phyloP scores from a whole-genome alignment of 495 filamentous ascomycete genomes.

The Pseudevernia furfuracea region DNA sequence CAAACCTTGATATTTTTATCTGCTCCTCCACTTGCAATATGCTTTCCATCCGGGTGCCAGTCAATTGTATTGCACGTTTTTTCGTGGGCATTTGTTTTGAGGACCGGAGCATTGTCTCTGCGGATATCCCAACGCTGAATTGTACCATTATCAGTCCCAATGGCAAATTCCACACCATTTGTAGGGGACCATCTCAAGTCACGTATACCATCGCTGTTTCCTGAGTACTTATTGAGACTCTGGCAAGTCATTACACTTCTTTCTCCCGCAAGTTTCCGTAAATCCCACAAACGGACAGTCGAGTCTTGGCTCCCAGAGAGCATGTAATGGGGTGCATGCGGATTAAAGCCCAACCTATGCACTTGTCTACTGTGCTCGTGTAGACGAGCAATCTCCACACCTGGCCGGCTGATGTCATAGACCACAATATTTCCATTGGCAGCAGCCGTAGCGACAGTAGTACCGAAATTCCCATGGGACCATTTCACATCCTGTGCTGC shows the following conservation, averaged over 20 bases:
- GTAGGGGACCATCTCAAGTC: slow-evolving; percentile 85
- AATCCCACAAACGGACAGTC: slow-evolving; percentile 74
- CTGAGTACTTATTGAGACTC: slow-evolving; percentile 50
- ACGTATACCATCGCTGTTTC: slow-evolving; percentile 71
- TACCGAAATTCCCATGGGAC: slow-evolving; percentile 58
- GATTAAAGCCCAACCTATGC: slow-evolving; percentile 85
- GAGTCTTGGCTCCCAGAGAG: slow-evolving; percentile 91
- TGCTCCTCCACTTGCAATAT: slow-evolving; percentile 73
- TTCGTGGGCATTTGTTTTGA: slow-evolving; percentile 80
- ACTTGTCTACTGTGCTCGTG: slow-evolving; percentile 89
- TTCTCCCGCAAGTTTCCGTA: slow-evolving; percentile 47
- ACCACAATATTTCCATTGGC: slow-evolving; percentile 79
- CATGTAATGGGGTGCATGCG: slow-evolving; percentile 64
- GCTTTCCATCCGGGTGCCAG: slow-evolving; percentile 93
- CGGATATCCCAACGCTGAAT: slow-evolving; percentile 67
- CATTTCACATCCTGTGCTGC: slow-evolving; percentile 80
- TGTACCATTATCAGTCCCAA: slow-evolving; percentile 76
- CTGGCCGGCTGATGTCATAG: slow-evolving; percentile 71
- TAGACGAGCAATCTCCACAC: slow-evolving; percentile 66
- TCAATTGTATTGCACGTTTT: slow-evolving; percentile 74
- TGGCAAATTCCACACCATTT: slow-evolving; percentile 79
- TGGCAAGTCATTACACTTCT: slow-evolving; percentile 44
- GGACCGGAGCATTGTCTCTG: slow-evolving; percentile 46
- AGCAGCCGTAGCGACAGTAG: slow-evolving; percentile 73
- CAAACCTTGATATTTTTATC: slow-evolving; percentile 87